Base-by-base conservation (phyloP, 176 grass and related monocot genomes). In the Ensete glaucum region DNA sequence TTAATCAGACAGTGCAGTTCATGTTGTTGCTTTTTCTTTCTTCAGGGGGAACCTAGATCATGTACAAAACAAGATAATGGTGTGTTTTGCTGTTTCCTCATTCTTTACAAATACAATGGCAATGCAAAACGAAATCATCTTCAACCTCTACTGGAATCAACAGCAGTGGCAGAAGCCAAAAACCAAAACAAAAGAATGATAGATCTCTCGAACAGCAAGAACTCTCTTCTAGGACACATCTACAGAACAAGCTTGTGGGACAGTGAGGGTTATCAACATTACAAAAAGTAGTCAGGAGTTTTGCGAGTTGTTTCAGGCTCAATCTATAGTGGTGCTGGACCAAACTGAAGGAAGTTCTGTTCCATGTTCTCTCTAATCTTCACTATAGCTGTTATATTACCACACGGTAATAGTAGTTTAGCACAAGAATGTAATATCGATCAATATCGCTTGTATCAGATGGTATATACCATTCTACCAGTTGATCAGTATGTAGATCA, bases 291-390 rank as follows among this genome's bases (percentile, higher is more conserved):
- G n/a, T 66, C 63, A 0, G 63, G 63, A 66, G 63, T 66, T 29
- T 66, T 66, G 23, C 63, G 17, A 66, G 63, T 66, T 27, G 63
- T 66, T 66, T 66, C 63, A 26, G 63, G 63, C n/a, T 66, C 63
- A 26, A 66, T 66, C 13, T 66, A 23, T 12, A 21, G 63, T 66
- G 63, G 63, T 24, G 63, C 63, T 66, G 63, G 63, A 29, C 27
- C 63, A 29, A 66, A 66, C 63, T 66, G 63, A 66, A 66, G 63
- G 23, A 66, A 66, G 13, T 66, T 66, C 10, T 66, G 63, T 13
- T 66, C 63, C 63, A 66, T 66, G 63, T 66, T 66, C 63, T 66
- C 63, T 14, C 63, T 24, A 29, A 66, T 66, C 63, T 66, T 24
- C 63, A 66, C 27, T 22, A 27, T 66, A 29, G 63, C 63, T 66